Evolutionary conservation across 805 yeast genomes (phyloP), one percentile per base, ranked within the genome.

Genomic region (Zygosaccharomyces rouxii): DNA sequence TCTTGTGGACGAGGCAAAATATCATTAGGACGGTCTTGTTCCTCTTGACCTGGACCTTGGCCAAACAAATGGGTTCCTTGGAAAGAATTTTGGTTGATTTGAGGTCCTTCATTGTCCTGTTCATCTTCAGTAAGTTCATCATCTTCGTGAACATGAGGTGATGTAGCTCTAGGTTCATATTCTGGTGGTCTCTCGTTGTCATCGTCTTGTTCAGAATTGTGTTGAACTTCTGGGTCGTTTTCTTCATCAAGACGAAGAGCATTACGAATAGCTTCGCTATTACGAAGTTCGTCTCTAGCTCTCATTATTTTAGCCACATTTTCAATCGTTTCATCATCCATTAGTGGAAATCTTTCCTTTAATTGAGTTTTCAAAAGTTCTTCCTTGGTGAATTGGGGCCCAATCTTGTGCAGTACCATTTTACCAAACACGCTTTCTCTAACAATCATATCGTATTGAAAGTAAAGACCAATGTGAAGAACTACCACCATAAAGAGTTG

Each of bases 361-460:
- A 66, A 47, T 38, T 60, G 62, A 14, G 55, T 54, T 44, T 56
- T 63, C 21, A 53, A 43, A 19, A 63, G 53, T 43, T 63, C 69
- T 25, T 63, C 63, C 14, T 55, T 53, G 11, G 62, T 56, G 37
- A 52, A 58, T 45, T 62, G 59, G 7, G 69, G 74, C 2, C 94
- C 94, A 40, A 86, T 77, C 50, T 75, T 77, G 53, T 73, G 78
- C 46, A 74, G 62, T 14, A 85, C 69, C 61, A 84, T 72, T 58
- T 79, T 80, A 25, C 71, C 64, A 62, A 83, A 84, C 0, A 88
- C 89, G 42, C 81, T 80, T 62, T 86, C 95, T 47, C 81, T 70
- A 1, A 79, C 78, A 13, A 85, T 84, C 80, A 85, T 81, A 55
- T 84, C 89, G 60, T 83, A 85, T 52, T 77, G 81, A 19, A 81